Conservation (phyloP, 2,329 filamentous ascomycete genomes). For the Clarireedia sp. region DNA sequence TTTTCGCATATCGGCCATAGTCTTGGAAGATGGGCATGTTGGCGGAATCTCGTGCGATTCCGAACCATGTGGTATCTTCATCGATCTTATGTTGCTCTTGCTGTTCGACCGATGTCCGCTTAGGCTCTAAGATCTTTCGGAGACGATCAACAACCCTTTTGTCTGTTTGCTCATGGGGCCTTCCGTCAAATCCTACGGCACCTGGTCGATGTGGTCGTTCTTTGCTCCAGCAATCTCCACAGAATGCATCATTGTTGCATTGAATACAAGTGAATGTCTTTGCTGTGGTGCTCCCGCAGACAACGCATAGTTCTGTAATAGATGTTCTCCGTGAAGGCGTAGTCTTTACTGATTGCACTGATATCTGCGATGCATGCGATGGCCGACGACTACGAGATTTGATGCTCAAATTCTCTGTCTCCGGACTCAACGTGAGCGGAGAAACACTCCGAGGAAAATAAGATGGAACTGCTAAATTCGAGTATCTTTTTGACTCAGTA, state of each 20-base stretch:
- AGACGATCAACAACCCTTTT: conserved; percentile 23
- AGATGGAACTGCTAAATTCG: not conserved
- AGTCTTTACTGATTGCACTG: not conserved
- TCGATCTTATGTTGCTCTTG: conserved; percentile 22
- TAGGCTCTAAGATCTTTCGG: conserved; percentile 24
- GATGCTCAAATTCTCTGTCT: not conserved
- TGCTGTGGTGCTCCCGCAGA: not conserved
- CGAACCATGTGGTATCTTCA: conserved; percentile 34
- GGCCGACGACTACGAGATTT: not conserved
- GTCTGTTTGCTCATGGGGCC: conserved; percentile 32
- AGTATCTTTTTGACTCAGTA: not conserved
- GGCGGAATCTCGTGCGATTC: conserved; percentile 20
- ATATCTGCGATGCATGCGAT: not conserved
- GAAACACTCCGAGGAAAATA: not conserved
- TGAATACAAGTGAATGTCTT: not conserved
- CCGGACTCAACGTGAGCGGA: not conserved
- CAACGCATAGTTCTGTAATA: not conserved
- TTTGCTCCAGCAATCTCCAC: conserved; percentile 14
- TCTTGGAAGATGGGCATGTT: conserved; percentile 32
- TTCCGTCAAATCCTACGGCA: conserved; percentile 21
- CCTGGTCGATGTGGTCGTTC: conserved; percentile 10
- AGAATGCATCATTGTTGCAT: conserved; percentile 8
- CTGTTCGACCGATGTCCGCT: conserved; percentile 22
- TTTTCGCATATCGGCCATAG: conserved; percentile 36
- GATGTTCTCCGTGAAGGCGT: not conserved